These are phyloP conservation scores for Daldinia loculata DNA, from an alignment of 495 filamentous ascomycete species.

Conservation along the genomic window DNA sequence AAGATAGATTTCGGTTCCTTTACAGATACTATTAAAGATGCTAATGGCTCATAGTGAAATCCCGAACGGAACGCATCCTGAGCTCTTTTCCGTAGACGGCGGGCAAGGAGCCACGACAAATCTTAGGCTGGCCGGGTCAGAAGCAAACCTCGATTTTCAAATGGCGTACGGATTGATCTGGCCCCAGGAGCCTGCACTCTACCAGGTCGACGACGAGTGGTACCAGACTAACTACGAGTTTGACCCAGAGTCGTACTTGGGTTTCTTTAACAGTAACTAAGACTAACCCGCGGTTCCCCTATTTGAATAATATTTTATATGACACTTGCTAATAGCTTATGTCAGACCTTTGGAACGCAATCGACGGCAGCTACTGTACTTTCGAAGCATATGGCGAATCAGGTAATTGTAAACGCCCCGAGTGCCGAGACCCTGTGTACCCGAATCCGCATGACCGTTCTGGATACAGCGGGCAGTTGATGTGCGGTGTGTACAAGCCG, in stretches of 20 bases:
- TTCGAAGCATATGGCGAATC: slow-evolving; percentile 53
- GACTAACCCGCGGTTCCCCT: background rate
- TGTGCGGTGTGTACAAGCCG: slow-evolving; percentile 63
- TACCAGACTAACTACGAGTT: slow-evolving; percentile 46
- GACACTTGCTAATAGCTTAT: slow-evolving; percentile 53
- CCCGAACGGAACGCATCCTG: slow-evolving; percentile 50
- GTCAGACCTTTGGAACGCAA: slow-evolving; percentile 63
- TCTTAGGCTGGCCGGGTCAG: slow-evolving; percentile 41
- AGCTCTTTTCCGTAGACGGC: slow-evolving; percentile 51
- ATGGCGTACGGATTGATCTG: slow-evolving; percentile 55
- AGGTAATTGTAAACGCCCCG: slow-evolving; percentile 45
- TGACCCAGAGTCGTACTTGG: slow-evolving; percentile 41
- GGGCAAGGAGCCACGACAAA: slow-evolving; percentile 38
- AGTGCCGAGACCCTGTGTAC: slow-evolving; percentile 61
- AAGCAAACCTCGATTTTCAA: slow-evolving; percentile 49
- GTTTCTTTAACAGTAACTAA: slow-evolving; percentile 50
- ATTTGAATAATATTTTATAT: background rate
- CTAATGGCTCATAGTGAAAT: slow-evolving; percentile 35
- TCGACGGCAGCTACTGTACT: slow-evolving; percentile 69
- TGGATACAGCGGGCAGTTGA: slow-evolving; percentile 65
- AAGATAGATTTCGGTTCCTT: background rate
- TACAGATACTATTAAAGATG: background rate
- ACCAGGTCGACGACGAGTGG: slow-evolving; percentile 64
- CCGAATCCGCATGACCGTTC: slow-evolving; percentile 58
- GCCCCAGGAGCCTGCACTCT: slow-evolving; percentile 66